A percentile compares a stretch with the other conserved stretches of the same genome.
These are phyloP conservation scores for Codiaeum variegatum DNA, from an alignment of 441 rosid genomes.

Conservation along the genomic window DNA sequence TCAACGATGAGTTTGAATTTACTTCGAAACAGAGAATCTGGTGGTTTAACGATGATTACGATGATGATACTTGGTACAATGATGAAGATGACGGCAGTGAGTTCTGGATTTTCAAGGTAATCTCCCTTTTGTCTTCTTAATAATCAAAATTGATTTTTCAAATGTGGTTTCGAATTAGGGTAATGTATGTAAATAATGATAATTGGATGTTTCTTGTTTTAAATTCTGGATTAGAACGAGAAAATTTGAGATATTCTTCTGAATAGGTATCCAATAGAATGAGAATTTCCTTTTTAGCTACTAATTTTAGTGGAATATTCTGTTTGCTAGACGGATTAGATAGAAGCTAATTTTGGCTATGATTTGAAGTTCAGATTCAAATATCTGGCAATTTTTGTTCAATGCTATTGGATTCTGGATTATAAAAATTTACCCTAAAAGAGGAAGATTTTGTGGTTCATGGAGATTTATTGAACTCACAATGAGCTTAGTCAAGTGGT, in stretches of 20 bases:
- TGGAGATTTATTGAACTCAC: neutral
- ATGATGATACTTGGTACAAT: conserved; percentile 19
- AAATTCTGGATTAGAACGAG: neutral
- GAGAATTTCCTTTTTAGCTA: neutral
- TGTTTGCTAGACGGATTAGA: neutral
- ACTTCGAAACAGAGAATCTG: conserved; percentile 42
- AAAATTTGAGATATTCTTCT: neutral
- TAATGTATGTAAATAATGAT: neutral
- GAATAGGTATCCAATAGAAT: neutral
- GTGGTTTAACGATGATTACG: conserved; percentile 40
- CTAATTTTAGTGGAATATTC: neutral
- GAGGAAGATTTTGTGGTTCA: neutral
- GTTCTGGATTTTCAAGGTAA: conserved; percentile 61
- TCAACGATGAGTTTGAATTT: conserved; percentile 26
- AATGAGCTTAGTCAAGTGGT: neutral
- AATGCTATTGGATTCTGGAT: neutral
- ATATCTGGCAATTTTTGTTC: neutral
- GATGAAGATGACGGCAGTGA: conserved; percentile 34
- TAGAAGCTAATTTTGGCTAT: neutral
- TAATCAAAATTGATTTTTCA: neutral
- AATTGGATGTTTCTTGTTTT: conserved; percentile 1
- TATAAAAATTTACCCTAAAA: too few relatives aligned
- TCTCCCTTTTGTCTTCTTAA: neutral
- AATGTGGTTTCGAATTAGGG: neutral
- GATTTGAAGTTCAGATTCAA: neutral